Base-by-base conservation (phyloP, 257 asterid genomes). In the Solanum paucissectum region DNA sequence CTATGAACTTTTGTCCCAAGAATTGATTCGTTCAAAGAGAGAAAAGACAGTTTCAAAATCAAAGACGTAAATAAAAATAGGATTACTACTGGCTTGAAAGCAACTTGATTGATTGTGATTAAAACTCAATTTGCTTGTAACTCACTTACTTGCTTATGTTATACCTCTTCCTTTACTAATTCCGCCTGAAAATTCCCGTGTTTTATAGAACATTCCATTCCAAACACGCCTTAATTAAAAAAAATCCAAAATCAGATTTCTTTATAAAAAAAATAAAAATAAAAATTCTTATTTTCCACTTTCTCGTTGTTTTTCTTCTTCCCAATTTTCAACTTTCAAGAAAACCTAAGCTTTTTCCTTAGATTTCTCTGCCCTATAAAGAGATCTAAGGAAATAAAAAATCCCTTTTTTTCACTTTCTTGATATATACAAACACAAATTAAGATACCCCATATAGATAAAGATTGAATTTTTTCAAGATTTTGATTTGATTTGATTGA, bases 111-210 rank as follows among this genome's bases (percentile, higher is more conserved):
- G 3, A 46, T 12, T 14, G n/a, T 18, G 62, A 52, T 20, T 6
- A 18, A 52, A 52, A 52, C 0, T 0, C n/a, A 0, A 52, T 18
- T 18, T 52, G 1, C 4, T 52, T 1, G 4, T 7, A 0, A 55
- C 64, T 55, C 4, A 1, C n/a, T 55, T 55, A 55, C n/a, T 55
- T 18, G 64, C 10, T 55, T 55, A 55, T 55, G 64, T 18, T 52
- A 0, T 55, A 55, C 64, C 64, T 55, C 10, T 55, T 18, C 9
- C 9, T 55, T 55, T 55, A 55, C 64, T 55, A 55, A 55, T 18
- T 55, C 64, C n/a, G 1, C n/a, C n/a, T 18, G 2, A 55, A 55
- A 16, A 73, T 33, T 34, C 4, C 46, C 9, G 5, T 20, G 25
- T 73, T 34, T 72, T 32, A 7, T 32, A 73, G 23, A 73, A 18